Percentiles rank a stretch among this genome's conserved stretches.
phyloP scores from a whole-genome alignment of 306 rosid species.

The Trifolium pratense region DNA sequence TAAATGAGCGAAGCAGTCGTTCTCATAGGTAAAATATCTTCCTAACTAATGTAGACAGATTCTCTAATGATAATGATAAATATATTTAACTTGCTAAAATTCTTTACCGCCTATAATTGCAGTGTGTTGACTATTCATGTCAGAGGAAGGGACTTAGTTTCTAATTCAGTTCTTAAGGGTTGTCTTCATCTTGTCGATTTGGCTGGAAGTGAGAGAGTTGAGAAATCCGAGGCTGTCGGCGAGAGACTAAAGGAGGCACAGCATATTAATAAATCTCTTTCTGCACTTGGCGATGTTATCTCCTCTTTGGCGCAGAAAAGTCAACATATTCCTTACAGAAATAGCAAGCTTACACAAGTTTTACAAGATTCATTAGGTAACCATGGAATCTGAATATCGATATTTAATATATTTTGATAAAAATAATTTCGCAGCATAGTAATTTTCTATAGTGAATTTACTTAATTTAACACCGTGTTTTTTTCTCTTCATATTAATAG shows the following conservation, averaged over 20 bases:
- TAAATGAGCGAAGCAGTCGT: constrained; percentile 94
- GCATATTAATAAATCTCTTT: constrained; percentile 90
- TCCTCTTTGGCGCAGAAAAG: constrained; percentile 97
- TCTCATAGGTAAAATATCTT: constrained; percentile 75
- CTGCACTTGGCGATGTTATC: constrained; percentile 98
- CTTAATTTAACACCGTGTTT: not conserved
- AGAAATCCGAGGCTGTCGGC: constrained; percentile 94
- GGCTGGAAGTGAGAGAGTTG: constrained; percentile 98
- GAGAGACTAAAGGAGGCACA: constrained; percentile 98
- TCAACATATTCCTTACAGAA: constrained; percentile 88
- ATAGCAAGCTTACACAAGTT: constrained; percentile 96
- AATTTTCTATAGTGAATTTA: not conserved
- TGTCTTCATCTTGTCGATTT: constrained; percentile 97
- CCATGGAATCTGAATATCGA: constrained; percentile 15
- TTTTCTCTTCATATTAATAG: constrained; percentile 45
- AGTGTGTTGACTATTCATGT: constrained; percentile 93
- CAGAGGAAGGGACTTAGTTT: constrained; percentile 74
- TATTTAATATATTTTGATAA: constrained; percentile 1
- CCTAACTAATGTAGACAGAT: constrained; percentile 14
- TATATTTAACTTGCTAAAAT: constrained; percentile 4
- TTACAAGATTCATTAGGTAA: constrained; percentile 96
- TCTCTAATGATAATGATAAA: constrained; percentile 18
- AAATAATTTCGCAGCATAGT: not conserved
- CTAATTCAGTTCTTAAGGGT: constrained; percentile 79
- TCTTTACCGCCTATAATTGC: constrained; percentile 44